These are phyloP conservation scores for Picochlorum costavermella DNA, from an alignment of 139 green algal genomes.

Conservation along the genomic window DNA sequence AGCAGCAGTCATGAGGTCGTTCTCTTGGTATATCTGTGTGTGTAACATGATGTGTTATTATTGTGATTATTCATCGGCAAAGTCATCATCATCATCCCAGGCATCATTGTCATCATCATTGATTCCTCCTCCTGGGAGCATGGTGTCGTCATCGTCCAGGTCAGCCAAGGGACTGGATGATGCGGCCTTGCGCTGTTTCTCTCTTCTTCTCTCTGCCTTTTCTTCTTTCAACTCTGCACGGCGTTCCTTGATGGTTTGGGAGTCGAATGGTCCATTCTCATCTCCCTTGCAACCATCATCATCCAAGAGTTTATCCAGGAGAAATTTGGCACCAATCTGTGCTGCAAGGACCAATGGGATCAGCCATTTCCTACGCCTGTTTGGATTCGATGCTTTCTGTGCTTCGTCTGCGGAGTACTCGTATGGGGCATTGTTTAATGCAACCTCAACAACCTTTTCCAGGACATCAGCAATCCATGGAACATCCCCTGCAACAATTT, in stretches of 20 bases:
- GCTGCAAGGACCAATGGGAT: conserved; percentile 41
- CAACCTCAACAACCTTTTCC: conserved; percentile 26
- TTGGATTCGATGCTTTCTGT: conserved; percentile 27
- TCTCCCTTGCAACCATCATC: conserved; percentile 41
- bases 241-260: conserved; percentile 21
- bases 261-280: conserved; percentile 38
- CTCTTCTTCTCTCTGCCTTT: conserved; percentile 10
- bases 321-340: conserved; percentile 37
- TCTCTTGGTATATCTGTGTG: background rate
- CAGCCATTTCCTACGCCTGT: conserved; percentile 43
- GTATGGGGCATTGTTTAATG: conserved; percentile 23
- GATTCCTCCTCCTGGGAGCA: background rate
- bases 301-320: conserved; percentile 38
- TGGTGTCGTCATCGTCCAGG: background rate
- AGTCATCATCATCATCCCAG: too few relatives aligned
- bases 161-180: background rate
- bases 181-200: background rate
- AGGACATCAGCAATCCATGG: conserved; percentile 47
- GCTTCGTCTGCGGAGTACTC: conserved; percentile 13
- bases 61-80: too few relatives aligned
- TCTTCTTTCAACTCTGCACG: conserved; percentile 17
- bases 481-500: conserved; percentile 34
- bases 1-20: background rate
- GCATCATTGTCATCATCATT: too few relatives aligned
- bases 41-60: too few relatives aligned